These are phyloP conservation scores for Debaryomyces maramus DNA, from an alignment of 805 yeast genomes.

Conservation along the genomic window DNA sequence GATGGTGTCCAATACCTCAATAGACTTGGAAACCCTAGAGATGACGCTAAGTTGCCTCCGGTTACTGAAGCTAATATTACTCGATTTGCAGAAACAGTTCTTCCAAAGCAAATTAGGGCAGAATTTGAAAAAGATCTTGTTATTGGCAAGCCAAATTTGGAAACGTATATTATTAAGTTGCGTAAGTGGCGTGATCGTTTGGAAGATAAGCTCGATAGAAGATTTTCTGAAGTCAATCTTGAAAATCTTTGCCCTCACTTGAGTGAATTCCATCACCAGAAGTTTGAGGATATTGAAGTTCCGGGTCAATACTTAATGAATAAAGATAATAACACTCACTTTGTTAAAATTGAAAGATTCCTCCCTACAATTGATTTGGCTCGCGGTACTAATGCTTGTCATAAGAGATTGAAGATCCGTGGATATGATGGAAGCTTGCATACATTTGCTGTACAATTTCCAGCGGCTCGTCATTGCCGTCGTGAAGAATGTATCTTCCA, in stretches of 20 bases:
- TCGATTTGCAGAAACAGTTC: conserved; percentile 87
- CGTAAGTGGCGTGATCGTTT: conserved; percentile 91
- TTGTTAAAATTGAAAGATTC: conserved; percentile 89
- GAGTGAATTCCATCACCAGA: conserved; percentile 96
- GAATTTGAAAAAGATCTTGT: conserved; percentile 93
- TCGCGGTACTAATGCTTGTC: conserved; percentile 87
- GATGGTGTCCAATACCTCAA: conserved; percentile 92
- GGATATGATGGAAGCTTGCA: conserved; percentile 93
- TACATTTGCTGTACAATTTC: conserved; percentile 94
- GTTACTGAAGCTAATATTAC: conserved; percentile 87
- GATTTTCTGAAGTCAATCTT: conserved; percentile 74
- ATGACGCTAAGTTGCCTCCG: conserved; percentile 84
- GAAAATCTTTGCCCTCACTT: conserved; percentile 93
- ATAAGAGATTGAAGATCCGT: conserved; percentile 81
- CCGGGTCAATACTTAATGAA: conserved; percentile 95
- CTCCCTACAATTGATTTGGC: conserved; percentile 84
- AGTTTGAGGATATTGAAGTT: conserved; percentile 94
- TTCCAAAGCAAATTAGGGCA: conserved; percentile 83
- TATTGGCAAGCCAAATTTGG: conserved; percentile 81
- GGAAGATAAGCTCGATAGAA: conserved; percentile 87
- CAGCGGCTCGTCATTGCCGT: conserved; percentile 96
- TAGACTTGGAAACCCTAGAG: conserved; percentile 82
- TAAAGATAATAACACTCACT: conserved; percentile 86
- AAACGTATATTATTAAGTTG: conserved; percentile 77
- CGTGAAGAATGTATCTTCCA: conserved; percentile 95